Evolutionary conservation across 176 grass and related monocot species (phyloP), one percentile per base, ranked within the genome.

Genomic region (Oryza glumipatula): DNA sequence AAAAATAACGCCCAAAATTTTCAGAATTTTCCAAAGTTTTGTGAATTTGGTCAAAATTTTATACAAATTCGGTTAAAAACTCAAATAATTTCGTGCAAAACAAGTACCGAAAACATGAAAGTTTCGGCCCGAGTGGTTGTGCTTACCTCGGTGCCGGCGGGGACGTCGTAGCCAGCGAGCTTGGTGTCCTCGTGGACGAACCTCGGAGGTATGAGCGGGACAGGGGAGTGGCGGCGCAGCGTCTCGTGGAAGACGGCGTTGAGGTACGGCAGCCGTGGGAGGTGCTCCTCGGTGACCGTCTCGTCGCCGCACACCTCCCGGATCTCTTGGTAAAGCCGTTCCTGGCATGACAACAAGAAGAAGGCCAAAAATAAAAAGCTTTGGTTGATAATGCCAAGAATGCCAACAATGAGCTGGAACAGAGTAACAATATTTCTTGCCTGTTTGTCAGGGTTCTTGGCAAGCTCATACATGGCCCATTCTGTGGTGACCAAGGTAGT

Each of bases 381-480:
- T 44, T 44, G 43, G 43, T 44, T 44, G 43, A 44, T 44, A 44
- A 44, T 10, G 7, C 2, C 43, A 10, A 44, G 43, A 44, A 44
- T 43, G 9, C 9, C 43, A 44, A 44, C 8, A 44, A 44, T 10
- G 43, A 11, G 43, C 43, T 44, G 43, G 43, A 44, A 44, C 12
- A 49, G 47, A 49, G 47, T 15, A 49, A 4, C 6, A 46, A 10
- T 2, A 30, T 30, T 43, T 15, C 28, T 38, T 61, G 67, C 95
- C 90, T 98, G 95, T 72, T 63, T 86, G 51, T 80, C 70, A 60
- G 90, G 84, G 69, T 91, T 81, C 52, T 91, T 93, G 17, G 90
- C 88, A 56, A 98, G 82, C 76, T 98, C 84, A 88, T 84, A 98
- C 90, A 98, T 94, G 14, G 92, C 92, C 95, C 95, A 98, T 83